A percentile compares a stretch with the other conserved stretches of the same genome.
Evolutionary conservation across 108 stramenopile genomes (phyloP).

Genomic region (Skeletonema marinoi): DNA sequence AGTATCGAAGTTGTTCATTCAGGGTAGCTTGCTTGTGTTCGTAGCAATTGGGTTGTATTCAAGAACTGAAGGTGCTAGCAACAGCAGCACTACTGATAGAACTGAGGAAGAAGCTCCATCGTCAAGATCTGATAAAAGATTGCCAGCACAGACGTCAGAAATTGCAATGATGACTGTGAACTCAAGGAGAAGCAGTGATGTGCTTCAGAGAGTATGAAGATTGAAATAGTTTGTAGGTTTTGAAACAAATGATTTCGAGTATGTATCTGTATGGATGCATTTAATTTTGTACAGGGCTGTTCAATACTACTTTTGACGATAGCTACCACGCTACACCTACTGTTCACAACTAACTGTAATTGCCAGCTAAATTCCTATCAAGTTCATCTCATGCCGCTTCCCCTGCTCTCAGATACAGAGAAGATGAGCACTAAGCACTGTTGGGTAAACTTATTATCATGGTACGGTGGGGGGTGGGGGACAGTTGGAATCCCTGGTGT

Average conservation of each 20-base stretch:
- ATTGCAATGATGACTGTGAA: conserved; percentile 12
- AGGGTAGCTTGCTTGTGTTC: conserved; percentile 35
- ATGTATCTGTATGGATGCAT: too few relatives aligned
- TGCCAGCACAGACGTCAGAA: conserved; percentile 16
- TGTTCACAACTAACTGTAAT: too few relatives aligned
- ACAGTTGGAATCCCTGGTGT: too few relatives aligned
- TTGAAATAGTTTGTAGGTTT: background rate
- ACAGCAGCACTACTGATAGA: background rate
- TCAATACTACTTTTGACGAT: too few relatives aligned
- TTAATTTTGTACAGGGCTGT: too few relatives aligned
- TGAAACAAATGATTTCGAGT: background rate
- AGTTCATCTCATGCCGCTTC: too few relatives aligned
- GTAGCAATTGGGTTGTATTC: conserved; percentile 36
- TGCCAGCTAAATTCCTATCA: too few relatives aligned
- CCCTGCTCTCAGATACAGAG: too few relatives aligned
- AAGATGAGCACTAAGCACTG: too few relatives aligned
- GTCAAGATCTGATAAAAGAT: conserved; percentile 3
- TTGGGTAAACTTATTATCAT: too few relatives aligned
- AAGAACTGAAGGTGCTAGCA: conserved; percentile 14
- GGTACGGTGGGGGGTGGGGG: too few relatives aligned
- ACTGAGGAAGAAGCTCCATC: background rate
- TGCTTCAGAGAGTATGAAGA: background rate
- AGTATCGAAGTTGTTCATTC: conserved; percentile 34
- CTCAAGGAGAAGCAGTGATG: background rate
- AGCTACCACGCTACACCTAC: too few relatives aligned